Evolutionary conservation across 345 rosid species (phyloP), one percentile per base, ranked within the genome.

Genomic region (Eucalyptus virginea): DNA sequence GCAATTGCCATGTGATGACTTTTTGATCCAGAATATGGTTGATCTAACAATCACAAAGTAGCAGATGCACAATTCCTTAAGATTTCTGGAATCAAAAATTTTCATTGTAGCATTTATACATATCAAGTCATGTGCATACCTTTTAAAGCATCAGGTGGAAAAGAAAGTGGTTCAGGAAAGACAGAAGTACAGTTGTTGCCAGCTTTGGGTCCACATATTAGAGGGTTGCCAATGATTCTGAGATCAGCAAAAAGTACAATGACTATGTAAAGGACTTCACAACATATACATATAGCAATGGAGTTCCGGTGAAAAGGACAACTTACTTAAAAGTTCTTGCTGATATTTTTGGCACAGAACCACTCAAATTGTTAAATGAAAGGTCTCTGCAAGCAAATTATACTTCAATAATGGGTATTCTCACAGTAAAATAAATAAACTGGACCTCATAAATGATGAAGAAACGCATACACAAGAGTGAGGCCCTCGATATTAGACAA

Each of bases 241-340:
- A 37, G 83, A 77, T 77, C 47, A 77, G 83, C 83, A 77, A 21
- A 77, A 77, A 40, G 83, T 40, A 40, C 83, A 40, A 40, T 77
- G 47, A 77, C 47, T 11, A 40, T 11, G 83, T 77, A 77, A 77
- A 77, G 40, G 83, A 77, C 83, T 77, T 77, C 83, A 77, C 14
- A 40, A 77, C 56, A 65, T 67, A 44, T 40, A 21, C 47, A 77
- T 77, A 77, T 21, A 45, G 67, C 83, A 11, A 34, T 26, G n/a
- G 30, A 90, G n/a, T 85, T 81, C n/a, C 51, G 50, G 89, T 40
- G 80, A 34, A 89, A 69, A 32, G 89, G 83, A 37, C 51, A 77
- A 87, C 96, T 95, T 93, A 98, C 99, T 95, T 98, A 94, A 98
- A 97, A 50, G 99, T 97, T 93, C 98, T 95, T 81, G 99, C 97